phyloP scores from a whole-genome alignment of 805 yeast genomes.

The Metschnikowia hibisci region DNA sequence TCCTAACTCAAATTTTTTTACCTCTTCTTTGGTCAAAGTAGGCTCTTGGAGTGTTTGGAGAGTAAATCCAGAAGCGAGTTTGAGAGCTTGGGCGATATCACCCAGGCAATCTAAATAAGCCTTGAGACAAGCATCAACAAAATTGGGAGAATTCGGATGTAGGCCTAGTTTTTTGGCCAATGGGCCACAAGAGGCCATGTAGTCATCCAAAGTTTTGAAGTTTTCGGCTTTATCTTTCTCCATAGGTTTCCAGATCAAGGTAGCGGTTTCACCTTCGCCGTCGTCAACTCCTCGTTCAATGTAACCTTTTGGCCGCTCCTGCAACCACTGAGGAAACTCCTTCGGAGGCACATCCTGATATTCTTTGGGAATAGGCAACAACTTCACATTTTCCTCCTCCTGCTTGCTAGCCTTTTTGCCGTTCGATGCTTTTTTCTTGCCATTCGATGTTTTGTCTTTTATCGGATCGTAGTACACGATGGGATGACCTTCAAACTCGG shows the following conservation, averaged over 20 bases:
- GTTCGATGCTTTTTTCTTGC: conserved; percentile 12
- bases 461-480: conserved; percentile 61
- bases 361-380: conserved; percentile 46
- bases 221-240: conserved; percentile 22
- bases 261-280: conserved; percentile 46
- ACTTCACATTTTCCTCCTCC: conserved; percentile 19
- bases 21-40: conserved; percentile 60
- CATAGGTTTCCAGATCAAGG: conserved; percentile 63
- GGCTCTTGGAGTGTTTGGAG: conserved; percentile 71
- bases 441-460: conserved; percentile 6
- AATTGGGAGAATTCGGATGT: conserved; percentile 69
- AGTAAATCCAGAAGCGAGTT: conserved; percentile 44
- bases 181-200: conserved; percentile 50
- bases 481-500: conserved; percentile 57
- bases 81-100: conserved; percentile 47
- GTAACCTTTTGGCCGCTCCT: conserved; percentile 75
- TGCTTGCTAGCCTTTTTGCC: conserved; percentile 16
- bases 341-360: conserved; percentile 36
- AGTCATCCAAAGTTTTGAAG: conserved; percentile 46
- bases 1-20: conserved; percentile 67
- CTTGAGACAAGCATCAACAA: conserved; percentile 67
- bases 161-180: conserved; percentile 55
- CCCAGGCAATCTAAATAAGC: conserved; percentile 51
- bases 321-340: conserved; percentile 71
- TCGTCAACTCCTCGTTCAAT: conserved; percentile 78